Evolutionary conservation across 2,329 filamentous ascomycete species (phyloP), one percentile per base, ranked within the genome.

Genomic region (Ophiognomonia clavigignenti-juglandacearum): DNA sequence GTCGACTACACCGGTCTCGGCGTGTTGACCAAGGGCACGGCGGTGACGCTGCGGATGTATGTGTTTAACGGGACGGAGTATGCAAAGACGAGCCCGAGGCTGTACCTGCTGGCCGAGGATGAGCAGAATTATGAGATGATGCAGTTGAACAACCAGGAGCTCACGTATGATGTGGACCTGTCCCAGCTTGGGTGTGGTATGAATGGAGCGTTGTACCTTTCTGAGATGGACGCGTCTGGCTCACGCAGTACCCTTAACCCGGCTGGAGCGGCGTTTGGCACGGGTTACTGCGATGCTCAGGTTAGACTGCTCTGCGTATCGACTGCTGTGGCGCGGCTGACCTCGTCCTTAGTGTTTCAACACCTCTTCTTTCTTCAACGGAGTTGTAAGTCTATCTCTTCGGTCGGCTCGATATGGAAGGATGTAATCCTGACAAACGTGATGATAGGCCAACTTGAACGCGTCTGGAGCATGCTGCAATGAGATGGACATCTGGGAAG

Each of bases 131-230:
- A 84, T 60, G 64, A 81, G 62, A 68, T 74, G 53, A 72, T 83
- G 61, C 69, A 76, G 53, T 66, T 83, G 42, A 68, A 74, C 47
- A 75, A 76, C 63, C 67, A 76, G 57, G 80, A 84, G 59, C 74
- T 85, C 57, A 76, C 75, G 16, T 82, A 83, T 51, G 78, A 82
- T 46, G 78, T 83, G n/a, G 80, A 84, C 60, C 70, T 80, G 35
- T 82, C 78, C 38, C 70, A 73, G 51, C 68, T 82, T n/a, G 74
- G 74, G 41, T 85, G 81, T 56, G 82, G 82, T 48, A 64, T 83
- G 54, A 83, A 85, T 63, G 80, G 79, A 47, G 80, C 80, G 19
- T 62, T 83, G 35, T 83, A 83, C 66, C 73, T 84, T 27, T 70
- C 75, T 27, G 66, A 74, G 57, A 84, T 85, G 79, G 73, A 79